Evolutionary conservation across 495 filamentous ascomycete species (phyloP).

Genomic region (Mycothermus thermophilus): DNA sequence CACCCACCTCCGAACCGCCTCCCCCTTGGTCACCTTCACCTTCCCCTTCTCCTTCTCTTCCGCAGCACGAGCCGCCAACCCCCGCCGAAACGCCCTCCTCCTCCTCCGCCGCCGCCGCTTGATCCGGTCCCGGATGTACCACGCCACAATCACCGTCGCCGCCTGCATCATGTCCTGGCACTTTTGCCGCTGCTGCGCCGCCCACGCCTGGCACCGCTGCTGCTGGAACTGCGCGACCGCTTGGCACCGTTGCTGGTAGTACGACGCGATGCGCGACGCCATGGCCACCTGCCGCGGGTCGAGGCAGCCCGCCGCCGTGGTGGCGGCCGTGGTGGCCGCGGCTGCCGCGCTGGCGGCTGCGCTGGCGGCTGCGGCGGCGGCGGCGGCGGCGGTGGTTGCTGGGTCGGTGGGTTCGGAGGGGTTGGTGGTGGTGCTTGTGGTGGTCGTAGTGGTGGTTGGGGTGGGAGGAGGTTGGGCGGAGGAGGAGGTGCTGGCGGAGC

Average conservation of each 20-base stretch:
- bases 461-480: neutral
- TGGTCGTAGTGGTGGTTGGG: neutral
- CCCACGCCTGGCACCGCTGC: conserved; percentile 25
- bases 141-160: conserved; percentile 24
- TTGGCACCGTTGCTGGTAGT: conserved; percentile 26
- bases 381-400: neutral
- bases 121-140: conserved; percentile 26
- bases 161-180: conserved; percentile 26
- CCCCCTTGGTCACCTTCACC: conserved; percentile 17
- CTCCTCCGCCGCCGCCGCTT: conserved; percentile 11
- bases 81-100: conserved; percentile 14
- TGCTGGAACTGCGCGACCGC: conserved; percentile 24
- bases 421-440: conserved; percentile 1
- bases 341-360: neutral
- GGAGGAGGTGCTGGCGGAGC: neutral
- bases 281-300: conserved; percentile 23
- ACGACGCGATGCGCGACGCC: conserved; percentile 25
- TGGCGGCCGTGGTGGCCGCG: neutral
- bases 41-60: neutral
- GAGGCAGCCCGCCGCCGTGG: conserved; percentile 1
- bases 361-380: neutral
- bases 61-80: conserved; percentile 8
- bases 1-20: conserved; percentile 23
- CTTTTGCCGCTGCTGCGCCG: conserved; percentile 19
- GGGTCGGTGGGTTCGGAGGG: too few species aligned